Evolutionary conservation across 306 rosid genomes (phyloP), one percentile per base, ranked within the genome.

Genomic region (Abrus precatorius): DNA sequence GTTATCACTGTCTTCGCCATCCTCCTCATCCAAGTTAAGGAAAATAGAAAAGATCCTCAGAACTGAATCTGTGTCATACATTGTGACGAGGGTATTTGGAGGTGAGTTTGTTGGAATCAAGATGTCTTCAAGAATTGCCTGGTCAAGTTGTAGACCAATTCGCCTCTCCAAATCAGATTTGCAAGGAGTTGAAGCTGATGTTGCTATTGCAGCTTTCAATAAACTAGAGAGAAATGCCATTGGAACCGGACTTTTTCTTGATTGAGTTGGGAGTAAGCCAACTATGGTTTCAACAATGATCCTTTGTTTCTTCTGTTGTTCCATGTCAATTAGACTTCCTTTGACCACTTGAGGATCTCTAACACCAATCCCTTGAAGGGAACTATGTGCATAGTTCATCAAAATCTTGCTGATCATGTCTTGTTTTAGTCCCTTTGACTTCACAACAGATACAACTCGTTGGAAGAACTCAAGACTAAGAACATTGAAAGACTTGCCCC

Each of bases 211-310:
- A 13, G 92, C 85, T 85, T 96, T 96, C 87, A 93, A 72, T 94
- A 96, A 86, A 83, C 97, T 93, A 9, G 99, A 92, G 55, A 96
- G 97, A 83, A 96, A 96, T n/a, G 97, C 96, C 90, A 96, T 92
- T n/a, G 99, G 99, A 76, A 96, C 94, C 5, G 87, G 86, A 43
- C 94, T 92, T 89, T 93, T 96, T 83, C 97, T 87, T 49, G 99
- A 93, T 81, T 93, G 99, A 0, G 93, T 88, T 43, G 99, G 99
- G 30, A 96, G 84, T 70, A 96, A 92, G 63, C 88, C 76, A 27
- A 90, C 89, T 9, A 96, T 87, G 44, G 98, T 88, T 87, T 96
- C 99, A 75, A 96, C 91, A 32, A 96, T 85, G 56, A 92, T 80
- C 87, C 97, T 87, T 78, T 95, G 97, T 79, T 91, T 95, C 89